Percentiles rank a stretch among this genome's conserved stretches.
Evolutionary conservation across 768 basidiomycete genomes (phyloP).

Genomic region (Leucocoprinus leucothites): DNA sequence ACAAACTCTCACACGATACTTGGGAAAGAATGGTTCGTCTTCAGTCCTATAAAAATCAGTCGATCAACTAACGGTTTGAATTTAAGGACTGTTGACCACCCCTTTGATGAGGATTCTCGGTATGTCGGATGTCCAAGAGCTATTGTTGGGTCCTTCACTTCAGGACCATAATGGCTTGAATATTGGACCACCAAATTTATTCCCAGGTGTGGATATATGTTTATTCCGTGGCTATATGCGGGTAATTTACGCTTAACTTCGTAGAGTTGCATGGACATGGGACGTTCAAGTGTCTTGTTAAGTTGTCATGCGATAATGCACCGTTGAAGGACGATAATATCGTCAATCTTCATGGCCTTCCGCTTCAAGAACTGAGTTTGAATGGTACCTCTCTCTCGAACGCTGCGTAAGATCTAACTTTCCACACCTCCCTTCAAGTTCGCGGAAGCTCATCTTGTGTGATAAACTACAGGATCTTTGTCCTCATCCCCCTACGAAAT

Average conservation of each 20-base stretch:
- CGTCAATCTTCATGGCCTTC: slow-evolving; percentile 1
- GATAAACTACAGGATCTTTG: slow-evolving; percentile 42
- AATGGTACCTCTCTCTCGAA: slow-evolving; percentile 52
- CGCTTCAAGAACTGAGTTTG: not conserved
- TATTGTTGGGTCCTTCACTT: slow-evolving; percentile 45
- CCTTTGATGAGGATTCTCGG: slow-evolving; percentile 38
- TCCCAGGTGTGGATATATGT: not conserved
- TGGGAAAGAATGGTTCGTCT: slow-evolving; percentile 42
- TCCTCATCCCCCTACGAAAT: slow-evolving; percentile 52
- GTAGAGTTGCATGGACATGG: slow-evolving; percentile 4
- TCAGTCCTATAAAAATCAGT: not conserved
- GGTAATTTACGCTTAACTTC: not conserved
- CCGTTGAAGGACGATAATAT: slow-evolving; percentile 1
- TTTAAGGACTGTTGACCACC: slow-evolving; percentile 45
- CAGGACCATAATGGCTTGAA: slow-evolving; percentile 47
- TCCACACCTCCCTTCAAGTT: too few relatives aligned
- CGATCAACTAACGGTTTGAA: slow-evolving; percentile 38
- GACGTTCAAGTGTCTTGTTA: not conserved
- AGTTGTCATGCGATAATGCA: not conserved
- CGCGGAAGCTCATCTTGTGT: not conserved
- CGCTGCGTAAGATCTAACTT: slow-evolving; percentile 46
- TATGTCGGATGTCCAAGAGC: slow-evolving; percentile 44
- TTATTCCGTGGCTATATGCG: not conserved
- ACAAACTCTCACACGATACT: slow-evolving; percentile 39
- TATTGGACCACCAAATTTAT: slow-evolving; percentile 38